Conservation (phyloP, 805 yeast species). For the Diddensiella caesifluorescens region DNA sequence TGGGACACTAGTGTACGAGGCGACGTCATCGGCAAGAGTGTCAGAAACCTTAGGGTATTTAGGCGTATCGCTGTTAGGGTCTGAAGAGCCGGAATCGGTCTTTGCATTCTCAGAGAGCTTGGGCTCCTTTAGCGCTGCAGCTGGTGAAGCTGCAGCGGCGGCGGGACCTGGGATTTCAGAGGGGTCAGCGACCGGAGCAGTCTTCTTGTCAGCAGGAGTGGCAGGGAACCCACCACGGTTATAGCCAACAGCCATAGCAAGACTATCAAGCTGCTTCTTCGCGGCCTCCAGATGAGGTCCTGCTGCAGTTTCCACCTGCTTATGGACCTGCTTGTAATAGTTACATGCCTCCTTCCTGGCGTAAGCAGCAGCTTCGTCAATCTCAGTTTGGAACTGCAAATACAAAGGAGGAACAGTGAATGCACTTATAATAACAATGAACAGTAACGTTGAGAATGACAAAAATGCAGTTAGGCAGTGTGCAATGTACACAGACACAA, state of each 20-base stretch:
- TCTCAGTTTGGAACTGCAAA: slow-evolving; percentile 66
- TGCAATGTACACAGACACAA: slow-evolving; percentile 55
- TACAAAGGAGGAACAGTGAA: slow-evolving; percentile 77
- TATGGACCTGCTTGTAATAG: slow-evolving; percentile 22
- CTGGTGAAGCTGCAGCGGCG: slow-evolving; percentile 13
- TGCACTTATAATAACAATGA: slow-evolving; percentile 51
- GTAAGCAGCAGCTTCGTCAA: slow-evolving; percentile 44
- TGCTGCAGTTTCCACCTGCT: slow-evolving; percentile 28
- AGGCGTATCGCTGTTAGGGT: not conserved
- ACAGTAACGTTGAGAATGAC: slow-evolving; percentile 62
- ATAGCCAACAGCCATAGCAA: slow-evolving; percentile 25
- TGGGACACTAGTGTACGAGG: slow-evolving; percentile 29
- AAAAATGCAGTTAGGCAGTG: slow-evolving; percentile 72
- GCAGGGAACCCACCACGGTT: slow-evolving; percentile 35
- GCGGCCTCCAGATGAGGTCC: slow-evolving; percentile 35
- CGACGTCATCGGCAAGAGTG: slow-evolving; percentile 18
- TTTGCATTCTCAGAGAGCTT: slow-evolving; percentile 15
- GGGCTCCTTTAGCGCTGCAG: slow-evolving; percentile 16
- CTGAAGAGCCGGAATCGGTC: slow-evolving; percentile 7
- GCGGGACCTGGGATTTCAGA: slow-evolving; percentile 23
- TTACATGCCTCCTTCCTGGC: slow-evolving; percentile 24
- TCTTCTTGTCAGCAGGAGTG: slow-evolving; percentile 24
- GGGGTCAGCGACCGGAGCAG: slow-evolving; percentile 15
- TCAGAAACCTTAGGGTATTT: slow-evolving; percentile 13
- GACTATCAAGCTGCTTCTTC: slow-evolving; percentile 21